Evolutionary conservation across 495 filamentous ascomycete genomes (phyloP).

Genomic region (Talaromyces ruber): DNA sequence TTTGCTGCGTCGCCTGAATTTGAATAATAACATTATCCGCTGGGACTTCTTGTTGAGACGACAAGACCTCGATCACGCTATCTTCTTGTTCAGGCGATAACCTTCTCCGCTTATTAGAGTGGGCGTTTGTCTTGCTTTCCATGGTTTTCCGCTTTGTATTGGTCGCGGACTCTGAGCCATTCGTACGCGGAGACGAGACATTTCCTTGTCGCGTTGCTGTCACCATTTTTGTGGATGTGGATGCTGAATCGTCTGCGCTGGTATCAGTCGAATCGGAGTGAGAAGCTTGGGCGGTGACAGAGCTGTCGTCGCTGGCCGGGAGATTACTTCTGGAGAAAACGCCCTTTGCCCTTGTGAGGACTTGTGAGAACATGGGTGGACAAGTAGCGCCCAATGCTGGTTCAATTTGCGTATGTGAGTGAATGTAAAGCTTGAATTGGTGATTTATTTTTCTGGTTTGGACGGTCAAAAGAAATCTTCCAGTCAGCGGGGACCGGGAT

Average conservation of each 20-base stretch:
- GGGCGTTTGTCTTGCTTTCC: slow-evolving; percentile 14
- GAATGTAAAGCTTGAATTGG: neutral
- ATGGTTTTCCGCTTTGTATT: slow-evolving; percentile 31
- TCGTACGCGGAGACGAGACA: slow-evolving; percentile 13
- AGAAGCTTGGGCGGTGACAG: slow-evolving; percentile 11
- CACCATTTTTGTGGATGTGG: slow-evolving; percentile 24
- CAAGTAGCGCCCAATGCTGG: neutral
- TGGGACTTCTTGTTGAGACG: neutral
- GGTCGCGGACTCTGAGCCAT: slow-evolving; percentile 8
- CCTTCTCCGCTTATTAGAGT: slow-evolving; percentile 32
- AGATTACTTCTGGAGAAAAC: slow-evolving; percentile 25
- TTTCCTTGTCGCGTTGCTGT: slow-evolving; percentile 24
- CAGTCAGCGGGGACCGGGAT: neutral
- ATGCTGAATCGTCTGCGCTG: slow-evolving; percentile 1
- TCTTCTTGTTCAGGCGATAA: slow-evolving; percentile 4
- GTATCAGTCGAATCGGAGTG: neutral
- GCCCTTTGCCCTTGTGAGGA: slow-evolving; percentile 37
- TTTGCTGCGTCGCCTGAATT: neutral
- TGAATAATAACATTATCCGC: neutral
- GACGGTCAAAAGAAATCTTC: neutral
- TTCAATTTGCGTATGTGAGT: neutral
- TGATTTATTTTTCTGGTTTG: neutral
- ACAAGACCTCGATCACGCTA: neutral
- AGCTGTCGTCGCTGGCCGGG: slow-evolving; percentile 13
- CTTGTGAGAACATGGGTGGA: slow-evolving; percentile 35